phyloP scores from a whole-genome alignment of 257 asterid species.

The Salvia rosmarinus region DNA sequence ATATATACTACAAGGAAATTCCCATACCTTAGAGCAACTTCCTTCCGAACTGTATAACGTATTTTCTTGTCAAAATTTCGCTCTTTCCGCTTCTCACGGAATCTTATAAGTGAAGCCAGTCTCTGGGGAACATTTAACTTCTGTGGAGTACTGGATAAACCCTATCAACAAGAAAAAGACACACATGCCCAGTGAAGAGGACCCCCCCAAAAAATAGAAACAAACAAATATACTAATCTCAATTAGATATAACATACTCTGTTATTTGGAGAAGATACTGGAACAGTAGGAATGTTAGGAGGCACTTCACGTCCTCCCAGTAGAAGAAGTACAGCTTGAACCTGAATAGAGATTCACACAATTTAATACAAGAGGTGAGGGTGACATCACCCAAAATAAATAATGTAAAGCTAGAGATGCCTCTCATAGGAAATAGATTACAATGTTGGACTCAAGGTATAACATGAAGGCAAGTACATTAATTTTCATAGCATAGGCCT shows the following conservation, averaged over 20 bases:
- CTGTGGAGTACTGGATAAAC: conserved; percentile 51
- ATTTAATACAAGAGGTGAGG: conserved; percentile 1
- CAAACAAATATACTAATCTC: background rate
- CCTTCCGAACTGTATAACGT: conserved; percentile 81
- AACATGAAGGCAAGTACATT: background rate
- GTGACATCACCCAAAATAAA: background rate
- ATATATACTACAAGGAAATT: conserved; percentile 14
- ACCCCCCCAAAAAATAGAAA: background rate
- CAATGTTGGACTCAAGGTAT: background rate
- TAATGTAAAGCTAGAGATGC: background rate
- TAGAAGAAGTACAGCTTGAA: conserved; percentile 78
- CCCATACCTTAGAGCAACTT: conserved; percentile 71
- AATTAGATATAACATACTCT: conserved; percentile 48
- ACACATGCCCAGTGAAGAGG: conserved; percentile 20
- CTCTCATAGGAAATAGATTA: background rate
- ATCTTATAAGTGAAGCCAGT: conserved; percentile 67
- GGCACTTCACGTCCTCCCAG: conserved; percentile 80
- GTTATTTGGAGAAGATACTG: conserved; percentile 46
- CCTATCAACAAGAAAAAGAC: conserved; percentile 39
- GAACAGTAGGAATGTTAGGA: conserved; percentile 52
- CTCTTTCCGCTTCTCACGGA: conserved; percentile 78
- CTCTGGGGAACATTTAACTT: conserved; percentile 69
- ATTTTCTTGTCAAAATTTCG: conserved; percentile 79
- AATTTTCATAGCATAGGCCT: background rate
- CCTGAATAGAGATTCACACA: conserved; percentile 50